These are phyloP conservation scores for Calonectria henricotiae DNA, from an alignment of 2,329 filamentous ascomycete species.

Conservation along the genomic window DNA sequence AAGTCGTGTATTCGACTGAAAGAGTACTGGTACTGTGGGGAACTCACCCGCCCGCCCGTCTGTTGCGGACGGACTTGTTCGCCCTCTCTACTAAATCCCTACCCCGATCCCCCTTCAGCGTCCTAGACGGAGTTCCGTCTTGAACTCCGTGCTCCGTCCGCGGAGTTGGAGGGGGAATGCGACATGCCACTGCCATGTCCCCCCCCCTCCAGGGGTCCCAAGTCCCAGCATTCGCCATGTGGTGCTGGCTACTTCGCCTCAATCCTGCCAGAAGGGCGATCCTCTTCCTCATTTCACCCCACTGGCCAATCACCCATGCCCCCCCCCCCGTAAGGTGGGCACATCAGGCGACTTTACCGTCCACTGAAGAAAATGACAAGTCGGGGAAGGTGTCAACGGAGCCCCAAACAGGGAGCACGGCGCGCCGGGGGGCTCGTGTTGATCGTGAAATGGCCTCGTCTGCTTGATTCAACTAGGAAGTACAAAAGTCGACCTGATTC, in stretches of 20 bases:
- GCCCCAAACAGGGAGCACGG: conserved; percentile 7
- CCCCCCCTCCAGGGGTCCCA: background rate
- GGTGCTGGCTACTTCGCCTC: conserved; percentile 17
- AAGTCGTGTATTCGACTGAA: conserved; percentile 15
- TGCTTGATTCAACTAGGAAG: background rate
- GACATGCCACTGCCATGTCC: background rate
- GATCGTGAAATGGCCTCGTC: background rate
- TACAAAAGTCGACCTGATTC: background rate
- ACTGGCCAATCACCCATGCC: conserved; percentile 21
- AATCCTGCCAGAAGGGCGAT: conserved; percentile 16
- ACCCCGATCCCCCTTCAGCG: background rate
- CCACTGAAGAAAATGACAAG: conserved; percentile 8
- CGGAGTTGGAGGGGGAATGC: background rate
- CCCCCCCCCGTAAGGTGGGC: conserved; percentile 14
- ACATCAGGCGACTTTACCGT: conserved; percentile 36
- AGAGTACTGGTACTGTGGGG: background rate
- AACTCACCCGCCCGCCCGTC: background rate
- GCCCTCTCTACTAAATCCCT: background rate
- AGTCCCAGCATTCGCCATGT: conserved; percentile 5
- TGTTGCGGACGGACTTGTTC: conserved; percentile 2
- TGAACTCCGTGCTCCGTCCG: conserved; percentile 14
- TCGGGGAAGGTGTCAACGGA: background rate
- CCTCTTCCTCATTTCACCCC: conserved; percentile 34
- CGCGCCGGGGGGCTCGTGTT: conserved; percentile 26
- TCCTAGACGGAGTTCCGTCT: conserved; percentile 11